Evolutionary conservation across 106 monocot species (phyloP).

Genomic region (Gastrodia elata): DNA sequence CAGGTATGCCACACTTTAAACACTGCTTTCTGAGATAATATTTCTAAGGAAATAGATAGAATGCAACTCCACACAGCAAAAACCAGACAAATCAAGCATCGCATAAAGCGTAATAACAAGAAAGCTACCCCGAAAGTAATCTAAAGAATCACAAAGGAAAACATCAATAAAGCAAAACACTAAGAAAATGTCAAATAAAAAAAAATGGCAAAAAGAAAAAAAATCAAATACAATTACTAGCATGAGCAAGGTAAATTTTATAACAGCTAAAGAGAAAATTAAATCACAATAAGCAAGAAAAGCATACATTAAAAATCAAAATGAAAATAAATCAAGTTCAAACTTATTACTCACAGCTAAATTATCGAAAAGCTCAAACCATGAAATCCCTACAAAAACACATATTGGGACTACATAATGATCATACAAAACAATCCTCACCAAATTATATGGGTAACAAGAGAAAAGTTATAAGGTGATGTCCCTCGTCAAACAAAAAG

Average conservation of each 20-base stretch:
- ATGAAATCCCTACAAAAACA: background rate
- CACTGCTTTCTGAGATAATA: no score
- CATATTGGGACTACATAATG: background rate
- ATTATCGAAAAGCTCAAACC: background rate
- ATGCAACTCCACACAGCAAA: no score
- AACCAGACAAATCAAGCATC: no score
- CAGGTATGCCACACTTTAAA: no score
- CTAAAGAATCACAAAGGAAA: background rate
- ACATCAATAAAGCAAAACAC: no score
- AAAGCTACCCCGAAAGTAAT: background rate
- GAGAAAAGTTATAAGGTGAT: no score
- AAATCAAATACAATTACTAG: background rate
- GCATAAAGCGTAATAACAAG: background rate
- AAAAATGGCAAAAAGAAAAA: background rate
- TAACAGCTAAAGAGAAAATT: background rate
- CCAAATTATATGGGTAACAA: no score
- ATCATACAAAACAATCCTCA: background rate
- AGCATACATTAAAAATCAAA: background rate
- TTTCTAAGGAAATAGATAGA: no score
- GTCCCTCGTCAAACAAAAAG: background rate
- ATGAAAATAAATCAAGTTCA: background rate
- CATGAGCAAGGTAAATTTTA: no score
- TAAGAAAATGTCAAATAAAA: background rate
- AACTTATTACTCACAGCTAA: background rate
- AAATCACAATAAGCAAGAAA: conserved; percentile 1